Base-by-base conservation (phyloP, 2,329 filamentous ascomycete species). In the Pyricularia sp. region DNA sequence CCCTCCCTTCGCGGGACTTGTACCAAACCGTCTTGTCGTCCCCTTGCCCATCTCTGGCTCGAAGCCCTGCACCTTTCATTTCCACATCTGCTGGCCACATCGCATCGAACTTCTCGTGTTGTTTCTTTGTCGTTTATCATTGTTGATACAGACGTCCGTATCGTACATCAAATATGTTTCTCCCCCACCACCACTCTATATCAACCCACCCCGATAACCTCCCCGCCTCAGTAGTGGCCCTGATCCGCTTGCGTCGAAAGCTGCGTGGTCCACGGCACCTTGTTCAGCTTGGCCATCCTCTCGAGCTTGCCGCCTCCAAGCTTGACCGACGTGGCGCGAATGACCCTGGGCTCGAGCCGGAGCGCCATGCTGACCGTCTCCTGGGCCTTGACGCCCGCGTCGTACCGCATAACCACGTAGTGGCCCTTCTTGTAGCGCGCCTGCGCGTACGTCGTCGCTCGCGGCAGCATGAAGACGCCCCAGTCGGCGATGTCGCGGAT, bases 361-460 rank as follows among this genome's bases (percentile, higher is more conserved):
- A 99, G 84, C 23, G 92, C 94, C 70, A 85, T 85, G 71, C 90
- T 86, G 59, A 99, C 86, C 63, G 88, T 84, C 72, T 91, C 82
- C 80, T 98, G 94, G 9, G 92, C 90, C 67, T 83, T 79, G 9
- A 89, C 82, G 70, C 89, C 91, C 69, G 90, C 83, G 79, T 99
- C 95, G 84, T 97, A 99, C 74, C 95, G 92, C 91, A 99, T 92
- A 76, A 97, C 91, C 80, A 99, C 99, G 85, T 99, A 97, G 83
- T 98, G 94, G 69, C 95, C 95, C 73, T 89, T 86, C 72, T 87
- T 87, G 85, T 98, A 91, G 73, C 88, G 89, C 74, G 91, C 88
- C 81, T 97, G 93, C 80, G 96, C 90, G 77, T 90, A 90, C 71
- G 89, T 90, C 70, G 90, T 85, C 71, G 92, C 88, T 73, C 89